Evolutionary conservation across 805 yeast genomes (phyloP).

Genomic region (Priceomyces medius): DNA sequence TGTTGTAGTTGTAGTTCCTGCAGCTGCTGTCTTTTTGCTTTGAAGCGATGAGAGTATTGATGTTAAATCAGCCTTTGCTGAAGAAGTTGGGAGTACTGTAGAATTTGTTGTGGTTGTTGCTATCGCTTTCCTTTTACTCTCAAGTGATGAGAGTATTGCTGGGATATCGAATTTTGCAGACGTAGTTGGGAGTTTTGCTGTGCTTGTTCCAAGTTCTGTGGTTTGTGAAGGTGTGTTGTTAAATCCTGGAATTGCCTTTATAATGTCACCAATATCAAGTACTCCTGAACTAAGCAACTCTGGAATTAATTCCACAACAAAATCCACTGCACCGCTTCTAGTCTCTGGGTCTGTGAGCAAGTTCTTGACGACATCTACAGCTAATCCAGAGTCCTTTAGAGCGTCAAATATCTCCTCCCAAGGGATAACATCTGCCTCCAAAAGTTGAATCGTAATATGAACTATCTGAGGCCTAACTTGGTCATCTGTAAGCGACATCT

Average conservation of each 20-base stretch:
- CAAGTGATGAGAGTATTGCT: no score
- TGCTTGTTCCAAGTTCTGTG: no score
- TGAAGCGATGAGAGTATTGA: no score
- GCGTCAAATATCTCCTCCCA: conserved; percentile 31
- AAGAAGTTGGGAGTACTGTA: no score
- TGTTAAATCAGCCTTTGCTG: no score
- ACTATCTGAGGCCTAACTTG: conserved; percentile 23
- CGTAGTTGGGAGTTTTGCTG: no score
- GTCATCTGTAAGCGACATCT: conserved; percentile 28
- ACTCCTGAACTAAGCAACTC: conserved; percentile 16
- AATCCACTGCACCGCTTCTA: conserved; percentile 24
- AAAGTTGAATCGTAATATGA: conserved; percentile 22
- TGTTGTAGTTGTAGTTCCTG: no score
- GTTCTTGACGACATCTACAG: conserved; percentile 24
- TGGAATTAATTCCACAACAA: conserved; percentile 23
- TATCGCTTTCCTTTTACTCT: no score
- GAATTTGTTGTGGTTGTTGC: no score
- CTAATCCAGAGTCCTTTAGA: conserved; percentile 29
- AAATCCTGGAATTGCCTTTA: conserved; percentile 5
- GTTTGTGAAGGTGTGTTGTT: no score
- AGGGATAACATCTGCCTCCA: conserved; percentile 31
- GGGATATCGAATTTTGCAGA: no score
- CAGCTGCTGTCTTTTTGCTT: no score
- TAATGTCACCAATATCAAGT: conserved; percentile 1
- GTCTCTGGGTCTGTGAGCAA: conserved; percentile 28